A percentile compares a stretch with the other conserved stretches of the same genome.
Evolutionary conservation across 108 stramenopile species (phyloP).

Genomic region (Asterionellopsis glacialis): DNA sequence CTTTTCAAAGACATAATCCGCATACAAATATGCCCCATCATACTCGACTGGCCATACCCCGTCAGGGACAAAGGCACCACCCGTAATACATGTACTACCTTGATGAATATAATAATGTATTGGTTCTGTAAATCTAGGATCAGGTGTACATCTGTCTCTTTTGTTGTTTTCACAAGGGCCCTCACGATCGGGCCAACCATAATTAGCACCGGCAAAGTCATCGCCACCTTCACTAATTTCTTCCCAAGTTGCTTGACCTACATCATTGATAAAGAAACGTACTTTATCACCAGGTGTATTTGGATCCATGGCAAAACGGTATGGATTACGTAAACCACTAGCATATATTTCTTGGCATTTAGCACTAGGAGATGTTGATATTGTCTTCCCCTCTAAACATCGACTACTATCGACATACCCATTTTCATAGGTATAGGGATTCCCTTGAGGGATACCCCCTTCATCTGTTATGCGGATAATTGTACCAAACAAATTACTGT

Average conservation of each 20-base stretch:
- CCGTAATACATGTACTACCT: constrained; percentile 16
- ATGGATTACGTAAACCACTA: constrained; percentile 32
- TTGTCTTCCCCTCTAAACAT: constrained; percentile 1
- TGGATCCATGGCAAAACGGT: constrained; percentile 25
- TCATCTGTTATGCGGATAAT: constrained; percentile 21
- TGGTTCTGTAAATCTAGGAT: constrained; percentile 12
- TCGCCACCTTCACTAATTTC: constrained; percentile 11
- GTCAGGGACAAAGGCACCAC: constrained; percentile 22
- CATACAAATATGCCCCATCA: constrained; percentile 16
- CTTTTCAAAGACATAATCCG: constrained; percentile 18
- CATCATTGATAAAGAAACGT: constrained; percentile 18
- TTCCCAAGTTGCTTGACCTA: constrained; percentile 28
- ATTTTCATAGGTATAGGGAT: constrained; percentile 19
- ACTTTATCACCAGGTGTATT: constrained; percentile 7
- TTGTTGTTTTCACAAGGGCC: constrained; percentile 17
- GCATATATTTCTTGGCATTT: constrained; percentile 19
- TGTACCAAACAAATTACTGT: constrained; percentile 7
- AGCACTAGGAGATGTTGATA: too few relatives aligned
- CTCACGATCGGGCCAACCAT: constrained; percentile 20
- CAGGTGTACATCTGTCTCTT: constrained; percentile 4
- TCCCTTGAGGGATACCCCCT: constrained; percentile 25
- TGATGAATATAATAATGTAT: constrained; percentile 20
- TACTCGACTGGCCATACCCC: constrained; percentile 25
- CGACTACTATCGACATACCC: neutral
- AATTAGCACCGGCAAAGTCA: constrained; percentile 8